These are phyloP conservation scores for Viscum album DNA, from an alignment of 177 flowering plant species.

Conservation along the genomic window DNA sequence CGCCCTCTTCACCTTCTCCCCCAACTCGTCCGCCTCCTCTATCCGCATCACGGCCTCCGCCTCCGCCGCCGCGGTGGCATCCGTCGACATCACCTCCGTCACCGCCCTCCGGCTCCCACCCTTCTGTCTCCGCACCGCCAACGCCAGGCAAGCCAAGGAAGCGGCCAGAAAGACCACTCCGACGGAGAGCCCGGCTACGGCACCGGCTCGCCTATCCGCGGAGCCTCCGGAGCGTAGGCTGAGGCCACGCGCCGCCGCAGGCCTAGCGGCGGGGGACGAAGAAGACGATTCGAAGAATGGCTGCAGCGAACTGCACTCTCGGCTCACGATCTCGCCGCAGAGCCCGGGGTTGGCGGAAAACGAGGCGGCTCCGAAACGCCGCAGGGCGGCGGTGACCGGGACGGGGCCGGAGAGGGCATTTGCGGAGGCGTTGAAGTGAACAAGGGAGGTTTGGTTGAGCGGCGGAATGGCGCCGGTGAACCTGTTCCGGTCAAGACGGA, in stretches of 20 bases:
- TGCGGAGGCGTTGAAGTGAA: slow-evolving; percentile 48
- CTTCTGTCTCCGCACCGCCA: slow-evolving; percentile 23
- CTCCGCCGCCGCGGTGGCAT: slow-evolving; percentile 19
- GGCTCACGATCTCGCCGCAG: slow-evolving; percentile 60
- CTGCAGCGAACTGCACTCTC: slow-evolving; percentile 31
- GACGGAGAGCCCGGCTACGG: slow-evolving; percentile 32
- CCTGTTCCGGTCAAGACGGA: slow-evolving; percentile 52
- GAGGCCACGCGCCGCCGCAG: slow-evolving; percentile 17
- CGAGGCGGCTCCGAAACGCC: slow-evolving; percentile 30
- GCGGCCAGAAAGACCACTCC: slow-evolving; percentile 24
- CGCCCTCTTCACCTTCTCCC: slow-evolving; percentile 42
- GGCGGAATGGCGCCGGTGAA: slow-evolving; percentile 66
- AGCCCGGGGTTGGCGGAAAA: slow-evolving; percentile 48
- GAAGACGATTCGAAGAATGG: slow-evolving; percentile 40
- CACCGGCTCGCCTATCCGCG: slow-evolving; percentile 20
- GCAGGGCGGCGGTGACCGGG: slow-evolving; percentile 46
- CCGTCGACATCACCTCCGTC: slow-evolving; percentile 15
- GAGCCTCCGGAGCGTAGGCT: slow-evolving; percentile 28
- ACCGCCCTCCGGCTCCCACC: slow-evolving; percentile 3
- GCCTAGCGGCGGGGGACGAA: slow-evolving; percentile 15
- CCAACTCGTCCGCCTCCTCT: slow-evolving; percentile 45
- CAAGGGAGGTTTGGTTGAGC: slow-evolving; percentile 56
- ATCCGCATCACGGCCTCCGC: slow-evolving; percentile 37
- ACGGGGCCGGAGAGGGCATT: slow-evolving; percentile 57
- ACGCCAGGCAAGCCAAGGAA: slow-evolving; percentile 21